phyloP scores from a whole-genome alignment of 73 alveolate genomes.

The Uronychia setigera region DNA sequence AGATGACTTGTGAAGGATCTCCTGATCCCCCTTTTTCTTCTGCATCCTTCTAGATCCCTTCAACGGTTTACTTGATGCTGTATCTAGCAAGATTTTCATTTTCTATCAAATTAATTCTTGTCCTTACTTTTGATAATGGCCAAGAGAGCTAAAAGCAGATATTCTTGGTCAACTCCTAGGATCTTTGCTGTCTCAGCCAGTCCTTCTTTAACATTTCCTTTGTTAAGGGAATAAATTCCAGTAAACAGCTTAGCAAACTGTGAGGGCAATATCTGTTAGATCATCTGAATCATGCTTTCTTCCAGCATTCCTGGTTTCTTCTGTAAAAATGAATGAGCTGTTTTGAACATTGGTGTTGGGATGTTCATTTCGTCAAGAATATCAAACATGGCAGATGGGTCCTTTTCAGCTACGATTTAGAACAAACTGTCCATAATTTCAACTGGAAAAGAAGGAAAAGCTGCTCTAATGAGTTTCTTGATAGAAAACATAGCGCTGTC shows the following conservation, averaged over 20 bases:
- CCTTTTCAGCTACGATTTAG: constrained; percentile 31
- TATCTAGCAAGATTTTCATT: neutral
- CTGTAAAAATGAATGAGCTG: neutral
- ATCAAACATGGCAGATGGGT: constrained; percentile 3
- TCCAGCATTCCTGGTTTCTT: neutral
- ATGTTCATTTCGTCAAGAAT: neutral
- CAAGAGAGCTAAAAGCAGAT: neutral
- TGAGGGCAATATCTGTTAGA: neutral
- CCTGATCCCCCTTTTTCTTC: neutral
- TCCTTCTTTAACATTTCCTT: neutral
- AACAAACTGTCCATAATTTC: constrained; percentile 24
- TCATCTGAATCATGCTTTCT: neutral
- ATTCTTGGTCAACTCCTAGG: neutral
- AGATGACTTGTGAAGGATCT: neutral
- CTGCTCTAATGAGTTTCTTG: constrained; percentile 17
- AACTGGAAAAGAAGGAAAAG: constrained; percentile 7
- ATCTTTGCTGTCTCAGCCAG: neutral
- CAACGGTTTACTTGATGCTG: neutral
- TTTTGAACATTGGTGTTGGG: neutral
- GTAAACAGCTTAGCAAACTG: neutral
- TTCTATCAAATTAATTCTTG: too few species aligned
- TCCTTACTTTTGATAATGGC: neutral
- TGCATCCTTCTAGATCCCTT: neutral
- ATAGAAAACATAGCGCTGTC: constrained; percentile 14
- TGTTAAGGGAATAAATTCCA: neutral